A percentile compares a stretch with the other conserved stretches of the same genome.
These are phyloP conservation scores for Byssoonygena ceratinophila DNA, from an alignment of 2,329 filamentous ascomycete species.

Conservation along the genomic window DNA sequence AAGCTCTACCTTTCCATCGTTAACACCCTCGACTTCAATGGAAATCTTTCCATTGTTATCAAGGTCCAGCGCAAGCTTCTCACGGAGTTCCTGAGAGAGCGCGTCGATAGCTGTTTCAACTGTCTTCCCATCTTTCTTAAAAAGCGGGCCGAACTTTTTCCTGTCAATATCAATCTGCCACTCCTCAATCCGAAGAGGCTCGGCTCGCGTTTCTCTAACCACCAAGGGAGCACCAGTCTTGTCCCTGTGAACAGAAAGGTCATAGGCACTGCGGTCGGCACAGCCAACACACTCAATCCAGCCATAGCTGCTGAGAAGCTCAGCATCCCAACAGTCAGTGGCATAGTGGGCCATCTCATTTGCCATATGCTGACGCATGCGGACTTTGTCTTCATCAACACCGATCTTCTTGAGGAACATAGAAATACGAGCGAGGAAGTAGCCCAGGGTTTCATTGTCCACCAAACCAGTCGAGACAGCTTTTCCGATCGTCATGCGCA, in stretches of 20 bases:
- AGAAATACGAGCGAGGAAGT: slow-evolving; percentile 90
- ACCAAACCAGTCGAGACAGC: slow-evolving; percentile 74
- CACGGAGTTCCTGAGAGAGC: slow-evolving; percentile 68
- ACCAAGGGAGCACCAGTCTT: slow-evolving; percentile 79
- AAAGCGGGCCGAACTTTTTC: slow-evolving; percentile 90
- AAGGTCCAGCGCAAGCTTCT: slow-evolving; percentile 66
- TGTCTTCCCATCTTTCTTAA: slow-evolving; percentile 86
- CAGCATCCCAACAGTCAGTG: slow-evolving; percentile 94
- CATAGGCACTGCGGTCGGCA: slow-evolving; percentile 89
- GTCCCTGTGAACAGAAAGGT: slow-evolving; percentile 83
- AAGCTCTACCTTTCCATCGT: slow-evolving; percentile 65
- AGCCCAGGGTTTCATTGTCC: slow-evolving; percentile 95
- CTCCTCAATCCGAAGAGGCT: slow-evolving; percentile 71
- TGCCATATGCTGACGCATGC: slow-evolving; percentile 94
- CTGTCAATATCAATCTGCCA: slow-evolving; percentile 81
- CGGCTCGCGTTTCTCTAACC: slow-evolving; percentile 69
- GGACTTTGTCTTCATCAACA: slow-evolving; percentile 74
- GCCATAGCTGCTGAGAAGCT: slow-evolving; percentile 80
- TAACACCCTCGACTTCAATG: slow-evolving; percentile 59
- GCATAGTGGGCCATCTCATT: slow-evolving; percentile 92
- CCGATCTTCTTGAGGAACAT: slow-evolving; percentile 83
- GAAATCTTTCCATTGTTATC: slow-evolving; percentile 62
- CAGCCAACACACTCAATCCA: slow-evolving; percentile 99
- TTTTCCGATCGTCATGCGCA: slow-evolving; percentile 67
- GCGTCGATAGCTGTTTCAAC: slow-evolving; percentile 70